phyloP scores from a whole-genome alignment of 306 rosid species.

The Echinosophora koreensis region DNA sequence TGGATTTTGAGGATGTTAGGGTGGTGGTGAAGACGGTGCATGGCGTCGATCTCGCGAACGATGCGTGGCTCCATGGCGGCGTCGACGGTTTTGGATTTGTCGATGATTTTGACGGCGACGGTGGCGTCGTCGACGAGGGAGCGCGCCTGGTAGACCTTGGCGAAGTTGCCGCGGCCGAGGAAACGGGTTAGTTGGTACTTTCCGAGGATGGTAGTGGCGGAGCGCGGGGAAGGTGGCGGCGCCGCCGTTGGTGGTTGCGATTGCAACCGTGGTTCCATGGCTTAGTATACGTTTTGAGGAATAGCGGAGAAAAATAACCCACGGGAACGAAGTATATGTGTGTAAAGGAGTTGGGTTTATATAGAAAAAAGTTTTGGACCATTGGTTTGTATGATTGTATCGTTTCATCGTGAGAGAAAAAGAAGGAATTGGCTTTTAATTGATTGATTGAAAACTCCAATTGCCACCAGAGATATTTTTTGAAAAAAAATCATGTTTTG shows the following conservation, averaged over 20 bases:
- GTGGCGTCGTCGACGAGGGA: constrained; percentile 56
- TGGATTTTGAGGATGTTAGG: constrained; percentile 73
- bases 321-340: neutral
- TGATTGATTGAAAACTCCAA: neutral
- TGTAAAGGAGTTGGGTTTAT: constrained; percentile 1
- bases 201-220: constrained; percentile 56
- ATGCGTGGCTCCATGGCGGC: constrained; percentile 73
- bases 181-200: constrained; percentile 67
- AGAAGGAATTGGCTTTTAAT: neutral
- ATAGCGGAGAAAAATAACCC: neutral
- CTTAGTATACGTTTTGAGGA: neutral
- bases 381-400: neutral
- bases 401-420: neutral
- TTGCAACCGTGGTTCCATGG: constrained; percentile 61
- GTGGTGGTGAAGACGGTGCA: constrained; percentile 86
- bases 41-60: constrained; percentile 76
- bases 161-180: constrained; percentile 85
- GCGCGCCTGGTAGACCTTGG: constrained; percentile 74
- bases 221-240: neutral
- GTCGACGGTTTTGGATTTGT: constrained; percentile 63
- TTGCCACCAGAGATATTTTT: neutral
- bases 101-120: constrained; percentile 85
- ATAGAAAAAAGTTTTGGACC: constrained; percentile 6
- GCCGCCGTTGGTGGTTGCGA: constrained; percentile 42
- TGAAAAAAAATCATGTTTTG: too few species aligned